These are phyloP conservation scores for Pythium diclinum DNA, from an alignment of 352 stramenopile species.

Conservation along the genomic window DNA sequence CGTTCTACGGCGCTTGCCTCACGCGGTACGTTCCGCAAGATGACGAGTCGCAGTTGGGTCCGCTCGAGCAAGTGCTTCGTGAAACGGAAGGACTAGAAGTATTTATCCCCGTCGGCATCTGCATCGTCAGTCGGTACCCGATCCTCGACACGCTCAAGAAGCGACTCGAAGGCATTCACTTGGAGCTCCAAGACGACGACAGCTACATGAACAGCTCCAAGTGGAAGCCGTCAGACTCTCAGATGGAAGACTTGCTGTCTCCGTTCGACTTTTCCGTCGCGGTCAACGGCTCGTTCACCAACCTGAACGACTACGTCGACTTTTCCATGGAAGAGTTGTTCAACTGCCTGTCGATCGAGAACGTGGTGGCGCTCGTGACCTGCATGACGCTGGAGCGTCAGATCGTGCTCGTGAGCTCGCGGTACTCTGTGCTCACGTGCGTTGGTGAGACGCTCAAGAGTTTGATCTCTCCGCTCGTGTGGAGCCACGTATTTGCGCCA, in stretches of 20 bases:
- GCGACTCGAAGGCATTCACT: slow-evolving; percentile 60
- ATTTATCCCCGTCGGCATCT: slow-evolving; percentile 73
- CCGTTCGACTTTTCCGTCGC: slow-evolving; percentile 60
- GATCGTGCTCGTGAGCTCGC: slow-evolving; percentile 73
- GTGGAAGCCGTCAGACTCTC: slow-evolving; percentile 51
- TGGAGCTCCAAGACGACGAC: slow-evolving; percentile 53
- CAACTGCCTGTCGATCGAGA: slow-evolving; percentile 68
- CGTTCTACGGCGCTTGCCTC: slow-evolving; percentile 79
- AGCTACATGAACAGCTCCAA: slow-evolving; percentile 48
- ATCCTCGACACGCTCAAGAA: slow-evolving; percentile 79
- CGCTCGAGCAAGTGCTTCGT: slow-evolving; percentile 73
- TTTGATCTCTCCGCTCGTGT: slow-evolving; percentile 73
- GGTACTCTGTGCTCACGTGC: slow-evolving; percentile 75
- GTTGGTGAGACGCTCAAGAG: slow-evolving; percentile 78
- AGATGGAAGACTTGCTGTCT: slow-evolving; percentile 61
- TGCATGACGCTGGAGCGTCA: slow-evolving; percentile 77
- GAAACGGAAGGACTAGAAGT: slow-evolving; percentile 81
- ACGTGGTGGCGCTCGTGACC: slow-evolving; percentile 65
- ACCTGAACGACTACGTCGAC: slow-evolving; percentile 59
- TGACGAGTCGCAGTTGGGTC: slow-evolving; percentile 60
- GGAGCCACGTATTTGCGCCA: slow-evolving; percentile 85
- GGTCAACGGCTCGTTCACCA: slow-evolving; percentile 39
- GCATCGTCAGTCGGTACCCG: slow-evolving; percentile 76
- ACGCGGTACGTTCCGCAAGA: slow-evolving; percentile 73
- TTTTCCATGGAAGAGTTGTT: slow-evolving; percentile 85